A percentile compares a stretch with the other conserved stretches of the same genome.
Evolutionary conservation across 257 asterid genomes (phyloP).

Genomic region (Phtheirospermum japonicum): DNA sequence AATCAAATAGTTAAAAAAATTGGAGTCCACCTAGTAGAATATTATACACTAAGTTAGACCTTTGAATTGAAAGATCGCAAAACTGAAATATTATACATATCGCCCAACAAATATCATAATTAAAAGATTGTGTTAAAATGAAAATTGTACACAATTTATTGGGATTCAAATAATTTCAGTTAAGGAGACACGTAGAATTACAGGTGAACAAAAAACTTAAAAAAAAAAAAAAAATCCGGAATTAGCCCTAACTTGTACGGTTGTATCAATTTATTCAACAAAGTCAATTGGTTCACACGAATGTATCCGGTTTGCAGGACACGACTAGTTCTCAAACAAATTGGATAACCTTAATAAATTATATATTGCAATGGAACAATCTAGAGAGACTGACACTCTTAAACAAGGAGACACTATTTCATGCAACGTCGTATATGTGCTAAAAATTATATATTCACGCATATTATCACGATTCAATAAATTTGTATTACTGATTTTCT

Average conservation of each 20-base stretch:
- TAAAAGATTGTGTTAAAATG: too few relatives aligned
- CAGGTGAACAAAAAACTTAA: background rate
- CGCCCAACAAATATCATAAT: too few relatives aligned
- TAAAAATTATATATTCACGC: too few relatives aligned
- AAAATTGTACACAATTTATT: slow-evolving; percentile 1
- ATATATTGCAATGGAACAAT: slow-evolving; percentile 18
- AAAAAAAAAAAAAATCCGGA: background rate
- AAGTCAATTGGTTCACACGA: slow-evolving; percentile 19
- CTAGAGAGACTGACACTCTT: slow-evolving; percentile 6
- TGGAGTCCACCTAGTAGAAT: too few relatives aligned
- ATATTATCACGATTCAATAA: too few relatives aligned
- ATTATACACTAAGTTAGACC: too few relatives aligned
- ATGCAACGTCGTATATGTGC: slow-evolving; percentile 3
- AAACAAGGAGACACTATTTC: background rate
- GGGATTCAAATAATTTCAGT: slow-evolving; percentile 5
- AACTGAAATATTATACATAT: too few relatives aligned
- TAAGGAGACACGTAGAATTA: slow-evolving; percentile 27
- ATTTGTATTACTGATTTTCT: too few relatives aligned
- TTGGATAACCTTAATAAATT: slow-evolving; percentile 24
- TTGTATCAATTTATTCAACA: slow-evolving; percentile 26
- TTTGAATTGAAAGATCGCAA: too few relatives aligned
- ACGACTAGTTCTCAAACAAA: slow-evolving; percentile 4
- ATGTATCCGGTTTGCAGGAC: slow-evolving; percentile 26
- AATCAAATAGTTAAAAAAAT: too few relatives aligned
- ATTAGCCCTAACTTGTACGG: slow-evolving; percentile 6